Evolutionary conservation across 1,284 basidiomycete species (phyloP), one percentile per base, ranked within the genome.

Genomic region (Irpex sp.): DNA sequence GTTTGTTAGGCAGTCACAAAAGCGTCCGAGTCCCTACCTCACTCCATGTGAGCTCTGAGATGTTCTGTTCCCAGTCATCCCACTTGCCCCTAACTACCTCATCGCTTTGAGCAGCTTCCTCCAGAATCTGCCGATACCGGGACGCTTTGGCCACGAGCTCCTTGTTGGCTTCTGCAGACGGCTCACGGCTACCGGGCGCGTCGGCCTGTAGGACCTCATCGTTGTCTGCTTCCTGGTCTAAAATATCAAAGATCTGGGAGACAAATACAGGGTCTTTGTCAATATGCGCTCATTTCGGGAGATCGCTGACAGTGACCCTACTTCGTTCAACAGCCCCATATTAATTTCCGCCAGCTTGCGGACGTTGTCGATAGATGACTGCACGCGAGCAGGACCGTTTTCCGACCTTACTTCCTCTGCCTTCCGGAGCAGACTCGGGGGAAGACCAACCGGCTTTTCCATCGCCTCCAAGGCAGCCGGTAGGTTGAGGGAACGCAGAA

Each of bases 381-480:
- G 85, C 19, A 98, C 87, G 50, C 85, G 83, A 15, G 83, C 79
- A 0, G 89, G 83, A 0, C 95, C 95, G 63, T 94, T 87, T 60
- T 93, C 89, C 0, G 84, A 75, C 51, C 91, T 84, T 1, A 98
- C 87, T 73, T 97, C 92, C 72, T 94, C 91, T 0, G 93, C 91
- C 74, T 95, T 95, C 65, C 86, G 86, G 50, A 98, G 75, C 13
- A 98, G 77, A 65, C 93, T 93, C 0, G 94, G 93, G 1, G 97
- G 97, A 5, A 98, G 78, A 5, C 94, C 94, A 39, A 94, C 84
- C 0, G 93, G 93, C 43, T 89, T 83, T 68, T 97, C 94, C 1
- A 97, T 78, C 0, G 95, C 95, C 71, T 98, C 94, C 35, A 98
- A 81, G 0, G 92, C 84, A 0, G 91, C 89, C 0, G 96, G 97